A percentile compares a stretch with the other conserved stretches of the same genome.
Evolutionary conservation across 2,329 filamentous ascomycete species (phyloP).

Genomic region (Xylariaceae sp.): DNA sequence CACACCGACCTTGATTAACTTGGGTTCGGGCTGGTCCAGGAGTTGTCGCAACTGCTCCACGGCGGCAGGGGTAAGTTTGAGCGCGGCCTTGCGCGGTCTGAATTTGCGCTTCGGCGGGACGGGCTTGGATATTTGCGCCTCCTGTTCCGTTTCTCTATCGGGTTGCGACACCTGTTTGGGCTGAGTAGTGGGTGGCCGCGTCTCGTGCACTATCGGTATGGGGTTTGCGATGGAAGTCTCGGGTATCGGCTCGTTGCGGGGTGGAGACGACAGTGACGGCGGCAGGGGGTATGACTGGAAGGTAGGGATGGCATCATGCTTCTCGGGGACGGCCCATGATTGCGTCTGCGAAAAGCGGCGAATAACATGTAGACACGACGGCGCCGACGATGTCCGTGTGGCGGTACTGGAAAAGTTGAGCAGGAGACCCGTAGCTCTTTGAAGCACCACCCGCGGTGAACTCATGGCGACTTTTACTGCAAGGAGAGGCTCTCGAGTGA

Average conservation of each 20-base stretch:
- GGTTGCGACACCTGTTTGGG: conserved; percentile 15
- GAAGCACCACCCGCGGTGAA: conserved; percentile 33
- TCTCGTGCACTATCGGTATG: conserved; percentile 49
- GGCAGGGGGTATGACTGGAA: conserved; percentile 51
- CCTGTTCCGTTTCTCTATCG: conserved; percentile 51
- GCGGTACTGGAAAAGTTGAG: conserved; percentile 31
- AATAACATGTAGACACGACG: conserved; percentile 36
- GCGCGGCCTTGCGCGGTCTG: conserved; percentile 80
- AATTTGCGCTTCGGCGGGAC: conserved; percentile 61
- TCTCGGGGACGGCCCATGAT: conserved; percentile 28
- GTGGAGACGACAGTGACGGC: conserved; percentile 36
- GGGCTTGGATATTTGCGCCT: conserved; percentile 62
- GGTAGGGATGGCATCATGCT: conserved; percentile 29
- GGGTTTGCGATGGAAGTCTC: conserved; percentile 46
- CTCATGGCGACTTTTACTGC: conserved; percentile 37
- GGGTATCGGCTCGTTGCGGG: conserved; percentile 40
- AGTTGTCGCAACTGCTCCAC: conserved; percentile 72
- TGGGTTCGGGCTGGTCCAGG: conserved; percentile 79
- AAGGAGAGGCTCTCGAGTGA: neutral
- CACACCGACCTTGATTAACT: conserved; percentile 90
- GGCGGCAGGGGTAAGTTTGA: conserved; percentile 76
- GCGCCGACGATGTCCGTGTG: conserved; percentile 36
- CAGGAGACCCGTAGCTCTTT: conserved; percentile 30
- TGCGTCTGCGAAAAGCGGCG: conserved; percentile 39
- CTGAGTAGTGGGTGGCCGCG: conserved; percentile 37